Percentiles rank a stretch among this genome's conserved stretches.
Conservation (phyloP, 2,329 filamentous ascomycete genomes). For the Clarireedia hainanense region DNA sequence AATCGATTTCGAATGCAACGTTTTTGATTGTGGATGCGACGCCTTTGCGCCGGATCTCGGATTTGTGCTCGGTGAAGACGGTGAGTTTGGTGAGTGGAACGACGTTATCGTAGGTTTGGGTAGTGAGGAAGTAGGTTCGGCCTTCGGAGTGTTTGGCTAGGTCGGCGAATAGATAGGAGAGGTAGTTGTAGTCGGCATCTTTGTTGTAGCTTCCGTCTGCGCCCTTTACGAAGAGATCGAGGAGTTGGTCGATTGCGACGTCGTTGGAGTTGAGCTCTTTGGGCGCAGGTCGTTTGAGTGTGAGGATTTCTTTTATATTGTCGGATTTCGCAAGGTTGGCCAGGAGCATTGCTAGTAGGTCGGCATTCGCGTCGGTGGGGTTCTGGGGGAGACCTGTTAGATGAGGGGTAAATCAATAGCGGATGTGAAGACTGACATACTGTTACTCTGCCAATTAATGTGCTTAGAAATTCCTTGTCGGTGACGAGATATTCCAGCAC, state of each 20-base stretch:
- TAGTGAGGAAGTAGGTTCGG: slow-evolving; percentile 64
- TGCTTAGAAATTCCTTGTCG: slow-evolving; percentile 75
- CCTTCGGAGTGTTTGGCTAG: slow-evolving; percentile 74
- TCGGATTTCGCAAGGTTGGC: slow-evolving; percentile 86
- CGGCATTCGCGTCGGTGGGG: slow-evolving; percentile 69
- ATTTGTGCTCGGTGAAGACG: slow-evolving; percentile 89
- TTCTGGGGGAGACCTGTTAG: slow-evolving; percentile 37
- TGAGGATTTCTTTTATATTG: slow-evolving; percentile 59
- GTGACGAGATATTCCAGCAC: slow-evolving; percentile 64
- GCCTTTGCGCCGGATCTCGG: slow-evolving; percentile 76
- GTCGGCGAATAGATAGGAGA: slow-evolving; percentile 91
- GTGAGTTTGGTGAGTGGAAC: slow-evolving; percentile 88
- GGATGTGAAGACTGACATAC: slow-evolving; percentile 48
- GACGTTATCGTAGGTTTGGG: slow-evolving; percentile 70
- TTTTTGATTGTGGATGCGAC: slow-evolving; percentile 97
- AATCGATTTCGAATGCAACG: slow-evolving; percentile 70
- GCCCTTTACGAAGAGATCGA: slow-evolving; percentile 95
- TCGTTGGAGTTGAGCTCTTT: slow-evolving; percentile 64
- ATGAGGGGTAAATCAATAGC: slow-evolving; percentile 5
- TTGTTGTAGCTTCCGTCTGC: slow-evolving; percentile 77
- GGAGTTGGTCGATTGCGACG: slow-evolving; percentile 76
- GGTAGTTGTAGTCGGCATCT: slow-evolving; percentile 80
- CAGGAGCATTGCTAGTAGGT: slow-evolving; percentile 82
- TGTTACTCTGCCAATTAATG: slow-evolving; percentile 64
- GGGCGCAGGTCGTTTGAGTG: slow-evolving; percentile 59